These are phyloP conservation scores for Mytilinidion resinicola DNA, from an alignment of 495 filamentous ascomycete genomes.

Conservation along the genomic window DNA sequence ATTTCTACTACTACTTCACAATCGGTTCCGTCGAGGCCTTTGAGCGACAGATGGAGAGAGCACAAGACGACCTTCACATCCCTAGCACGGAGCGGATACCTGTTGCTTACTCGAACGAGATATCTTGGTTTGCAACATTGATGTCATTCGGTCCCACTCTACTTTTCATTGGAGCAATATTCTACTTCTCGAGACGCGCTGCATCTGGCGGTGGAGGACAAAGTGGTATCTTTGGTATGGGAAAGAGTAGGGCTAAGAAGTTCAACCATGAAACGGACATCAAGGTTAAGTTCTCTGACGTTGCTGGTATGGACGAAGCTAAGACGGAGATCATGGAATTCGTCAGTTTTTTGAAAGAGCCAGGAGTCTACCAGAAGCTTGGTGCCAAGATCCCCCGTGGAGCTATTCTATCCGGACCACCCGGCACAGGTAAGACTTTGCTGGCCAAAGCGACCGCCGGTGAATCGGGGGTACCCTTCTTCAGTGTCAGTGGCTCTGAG, in stretches of 20 bases:
- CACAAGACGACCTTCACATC: conserved; percentile 79
- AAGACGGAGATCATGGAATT: conserved; percentile 99
- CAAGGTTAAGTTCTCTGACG: conserved; percentile 94
- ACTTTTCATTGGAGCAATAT: conserved; percentile 71
- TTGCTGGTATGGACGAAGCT: conserved; percentile 97
- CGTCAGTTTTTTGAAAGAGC: conserved; percentile 88
- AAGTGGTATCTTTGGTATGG: conserved; percentile 86
- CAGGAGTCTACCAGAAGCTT: conserved; percentile 81
- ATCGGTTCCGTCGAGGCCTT: conserved; percentile 93
- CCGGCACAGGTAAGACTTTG: conserved; percentile 96
- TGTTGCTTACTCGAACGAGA: conserved; percentile 75
- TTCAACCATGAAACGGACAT: conserved; percentile 96
- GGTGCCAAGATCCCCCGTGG: conserved; percentile 97
- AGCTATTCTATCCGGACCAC: conserved; percentile 91
- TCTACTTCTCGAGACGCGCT: conserved; percentile 64
- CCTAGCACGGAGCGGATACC: conserved; percentile 81
- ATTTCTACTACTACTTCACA: conserved; percentile 85
- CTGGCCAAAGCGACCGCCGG: conserved; percentile 96
- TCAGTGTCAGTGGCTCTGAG: conserved; percentile 94
- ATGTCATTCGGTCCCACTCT: conserved; percentile 80
- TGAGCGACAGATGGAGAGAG: conserved; percentile 77
- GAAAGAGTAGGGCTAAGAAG: conserved; percentile 87
- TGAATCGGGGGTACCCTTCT: conserved; percentile 96
- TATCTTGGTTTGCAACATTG: conserved; percentile 54
- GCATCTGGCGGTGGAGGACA: conserved; percentile 57